A percentile compares a stretch with the other conserved stretches of the same genome.
phyloP scores from a whole-genome alignment of 2,329 filamentous ascomycete genomes.

The Aspergillus neotritici region DNA sequence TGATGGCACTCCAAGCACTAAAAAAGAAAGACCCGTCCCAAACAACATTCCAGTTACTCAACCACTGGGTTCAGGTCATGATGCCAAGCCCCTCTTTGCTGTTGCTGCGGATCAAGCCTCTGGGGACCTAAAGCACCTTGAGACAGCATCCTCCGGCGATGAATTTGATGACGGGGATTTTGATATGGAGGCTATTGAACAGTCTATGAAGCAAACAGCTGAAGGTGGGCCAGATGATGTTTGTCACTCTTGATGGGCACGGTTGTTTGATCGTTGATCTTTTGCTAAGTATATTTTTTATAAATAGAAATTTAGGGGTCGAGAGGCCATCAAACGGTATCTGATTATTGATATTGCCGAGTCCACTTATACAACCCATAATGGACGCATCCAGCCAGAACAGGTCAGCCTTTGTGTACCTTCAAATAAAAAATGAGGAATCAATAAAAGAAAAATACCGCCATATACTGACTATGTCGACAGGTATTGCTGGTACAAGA shows the following conservation, averaged over 20 bases:
- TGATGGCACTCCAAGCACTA: constrained; percentile 36
- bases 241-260: constrained; percentile 37
- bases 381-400: constrained; percentile 57
- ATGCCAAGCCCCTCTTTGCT: not conserved
- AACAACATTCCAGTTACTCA: not conserved
- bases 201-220: constrained; percentile 52
- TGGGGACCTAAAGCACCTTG: constrained; percentile 13
- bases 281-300: constrained; percentile 56
- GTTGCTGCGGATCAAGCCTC: constrained; percentile 2
- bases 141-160: constrained; percentile 52
- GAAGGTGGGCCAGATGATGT: constrained; percentile 70
- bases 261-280: constrained; percentile 20
- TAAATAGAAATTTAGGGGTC: constrained; percentile 62
- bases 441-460: not conserved
- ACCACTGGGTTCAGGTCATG: constrained; percentile 15
- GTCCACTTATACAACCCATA: constrained; percentile 60
- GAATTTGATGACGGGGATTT: constrained; percentile 66
- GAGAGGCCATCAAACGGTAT: constrained; percentile 75
- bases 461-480: constrained; percentile 17
- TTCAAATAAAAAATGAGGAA: not conserved
- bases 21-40: constrained; percentile 8
- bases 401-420: constrained; percentile 55
- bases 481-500: constrained; percentile 77
- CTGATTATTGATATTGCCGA: constrained; percentile 69
- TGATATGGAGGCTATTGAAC: constrained; percentile 61